A percentile compares a stretch with the other conserved stretches of the same genome.
These are phyloP conservation scores for Mucor plumbeus DNA, from an alignment of 371 early-diverging fungal species.

Conservation along the genomic window DNA sequence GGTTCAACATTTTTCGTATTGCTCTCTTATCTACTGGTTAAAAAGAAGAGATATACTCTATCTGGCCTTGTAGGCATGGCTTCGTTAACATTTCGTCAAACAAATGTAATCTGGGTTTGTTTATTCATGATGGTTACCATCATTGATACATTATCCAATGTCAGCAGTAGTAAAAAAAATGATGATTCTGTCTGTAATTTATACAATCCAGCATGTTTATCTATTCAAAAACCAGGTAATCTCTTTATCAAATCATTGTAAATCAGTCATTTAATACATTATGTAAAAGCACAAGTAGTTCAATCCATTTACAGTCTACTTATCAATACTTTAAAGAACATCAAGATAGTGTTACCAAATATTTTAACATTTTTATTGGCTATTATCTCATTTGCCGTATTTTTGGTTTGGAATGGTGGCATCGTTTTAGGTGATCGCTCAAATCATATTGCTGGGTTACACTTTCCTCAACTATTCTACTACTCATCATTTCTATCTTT, in stretches of 20 bases:
- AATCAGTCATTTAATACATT: background rate
- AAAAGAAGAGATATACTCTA: constrained; percentile 46
- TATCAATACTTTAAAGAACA: constrained; percentile 11
- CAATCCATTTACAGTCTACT: constrained; percentile 19
- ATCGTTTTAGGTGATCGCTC: constrained; percentile 89
- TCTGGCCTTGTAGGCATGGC: constrained; percentile 64
- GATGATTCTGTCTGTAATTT: background rate
- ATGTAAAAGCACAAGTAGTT: constrained; percentile 10
- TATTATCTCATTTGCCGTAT: constrained; percentile 60
- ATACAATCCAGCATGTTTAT: constrained; percentile 26
- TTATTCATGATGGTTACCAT: constrained; percentile 59
- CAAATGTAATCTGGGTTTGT: constrained; percentile 88
- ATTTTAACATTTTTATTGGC: constrained; percentile 47
- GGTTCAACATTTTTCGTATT: constrained; percentile 85
- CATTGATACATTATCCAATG: constrained; percentile 28
- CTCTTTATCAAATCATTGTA: too few relatives aligned
- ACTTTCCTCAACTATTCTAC: constrained; percentile 91
- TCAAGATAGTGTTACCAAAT: constrained; percentile 22
- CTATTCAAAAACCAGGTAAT: constrained; percentile 17
- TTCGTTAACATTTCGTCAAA: constrained; percentile 84
- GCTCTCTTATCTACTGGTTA: constrained; percentile 63
- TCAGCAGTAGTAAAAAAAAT: constrained; percentile 12
- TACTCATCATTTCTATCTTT: constrained; percentile 71
- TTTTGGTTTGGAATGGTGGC: constrained; percentile 82
- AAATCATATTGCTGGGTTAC: constrained; percentile 83